phyloP scores from a whole-genome alignment of 805 yeast genomes.

The Scheffersomyces lignosus region DNA sequence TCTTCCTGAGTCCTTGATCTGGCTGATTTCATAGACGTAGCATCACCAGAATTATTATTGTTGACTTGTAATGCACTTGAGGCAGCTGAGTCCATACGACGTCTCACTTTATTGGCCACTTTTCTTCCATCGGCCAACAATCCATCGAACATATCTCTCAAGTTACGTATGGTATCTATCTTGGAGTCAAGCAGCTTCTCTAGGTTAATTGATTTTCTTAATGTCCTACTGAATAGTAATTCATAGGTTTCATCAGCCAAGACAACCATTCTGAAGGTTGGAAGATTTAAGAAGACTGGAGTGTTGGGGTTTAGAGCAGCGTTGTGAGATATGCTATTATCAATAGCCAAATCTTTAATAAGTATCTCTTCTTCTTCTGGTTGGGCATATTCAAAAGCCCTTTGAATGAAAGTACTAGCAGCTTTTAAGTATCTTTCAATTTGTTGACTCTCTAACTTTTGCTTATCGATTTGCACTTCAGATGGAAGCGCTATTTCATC shows the following conservation, averaged over 20 bases:
- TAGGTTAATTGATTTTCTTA: slow-evolving; percentile 68
- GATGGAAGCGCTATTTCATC: slow-evolving; percentile 49
- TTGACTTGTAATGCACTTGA: slow-evolving; percentile 21
- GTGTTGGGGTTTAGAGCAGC: slow-evolving; percentile 80
- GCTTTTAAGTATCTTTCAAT: slow-evolving; percentile 82
- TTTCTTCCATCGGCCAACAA: slow-evolving; percentile 89
- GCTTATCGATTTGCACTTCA: slow-evolving; percentile 62
- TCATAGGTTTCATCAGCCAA: slow-evolving; percentile 94
- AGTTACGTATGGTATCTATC: slow-evolving; percentile 52
- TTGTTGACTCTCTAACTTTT: slow-evolving; percentile 60
- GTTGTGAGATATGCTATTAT: slow-evolving; percentile 54
- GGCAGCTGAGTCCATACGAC: slow-evolving; percentile 78
- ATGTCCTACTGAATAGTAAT: slow-evolving; percentile 69
- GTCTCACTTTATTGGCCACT: slow-evolving; percentile 86
- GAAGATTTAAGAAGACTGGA: slow-evolving; percentile 71
- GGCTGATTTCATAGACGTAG: slow-evolving; percentile 28
- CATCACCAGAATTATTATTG: slow-evolving; percentile 10
- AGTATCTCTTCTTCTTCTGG: slow-evolving; percentile 53
- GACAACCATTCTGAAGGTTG: slow-evolving; percentile 93
- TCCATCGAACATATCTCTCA: slow-evolving; percentile 88
- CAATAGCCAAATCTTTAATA: slow-evolving; percentile 37
- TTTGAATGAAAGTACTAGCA: slow-evolving; percentile 79
- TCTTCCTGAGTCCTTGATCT: slow-evolving; percentile 23
- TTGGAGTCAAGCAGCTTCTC: slow-evolving; percentile 51
- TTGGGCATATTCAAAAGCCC: slow-evolving; percentile 88